A percentile compares a stretch with the other conserved stretches of the same genome.
Conservation (phyloP, 2,329 filamentous ascomycete genomes). For the Cercospora zeina region DNA sequence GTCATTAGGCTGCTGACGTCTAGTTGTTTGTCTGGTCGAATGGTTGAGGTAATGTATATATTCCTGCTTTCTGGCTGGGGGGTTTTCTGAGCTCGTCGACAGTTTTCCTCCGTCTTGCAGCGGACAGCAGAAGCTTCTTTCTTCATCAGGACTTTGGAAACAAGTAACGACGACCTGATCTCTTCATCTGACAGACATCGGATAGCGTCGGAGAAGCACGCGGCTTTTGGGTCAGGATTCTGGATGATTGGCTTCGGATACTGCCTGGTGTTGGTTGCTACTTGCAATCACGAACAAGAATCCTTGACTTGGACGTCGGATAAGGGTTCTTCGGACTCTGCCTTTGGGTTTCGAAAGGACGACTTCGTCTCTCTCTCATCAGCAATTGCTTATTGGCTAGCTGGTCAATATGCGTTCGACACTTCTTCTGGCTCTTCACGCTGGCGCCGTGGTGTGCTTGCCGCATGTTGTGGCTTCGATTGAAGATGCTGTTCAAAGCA, state of each 20-base stretch:
- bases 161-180: too few relatives aligned
- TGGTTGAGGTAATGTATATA: not conserved
- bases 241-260: too few relatives aligned
- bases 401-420: not conserved
- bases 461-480: not conserved
- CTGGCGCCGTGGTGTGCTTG: not conserved
- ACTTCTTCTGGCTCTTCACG: not conserved
- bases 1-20: not conserved
- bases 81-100: too few relatives aligned
- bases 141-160: too few relatives aligned
- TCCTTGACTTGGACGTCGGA: not conserved
- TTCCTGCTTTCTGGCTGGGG: not conserved
- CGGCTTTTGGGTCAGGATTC: too few relatives aligned
- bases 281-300: too few relatives aligned
- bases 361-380: not conserved
- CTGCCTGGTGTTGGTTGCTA: too few relatives aligned
- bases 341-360: not conserved
- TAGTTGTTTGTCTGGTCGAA: not conserved
- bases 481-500: not conserved
- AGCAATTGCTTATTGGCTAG: not conserved
- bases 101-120: too few relatives aligned
- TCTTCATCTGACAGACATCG: too few relatives aligned
- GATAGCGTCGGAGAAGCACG: too few relatives aligned
- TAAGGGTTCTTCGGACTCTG: not conserved
- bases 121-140: not conserved